Evolutionary conservation across 202 grass and related monocot genomes (phyloP), one percentile per base, ranked within the genome.

Genomic region (Carex sylvatica): DNA sequence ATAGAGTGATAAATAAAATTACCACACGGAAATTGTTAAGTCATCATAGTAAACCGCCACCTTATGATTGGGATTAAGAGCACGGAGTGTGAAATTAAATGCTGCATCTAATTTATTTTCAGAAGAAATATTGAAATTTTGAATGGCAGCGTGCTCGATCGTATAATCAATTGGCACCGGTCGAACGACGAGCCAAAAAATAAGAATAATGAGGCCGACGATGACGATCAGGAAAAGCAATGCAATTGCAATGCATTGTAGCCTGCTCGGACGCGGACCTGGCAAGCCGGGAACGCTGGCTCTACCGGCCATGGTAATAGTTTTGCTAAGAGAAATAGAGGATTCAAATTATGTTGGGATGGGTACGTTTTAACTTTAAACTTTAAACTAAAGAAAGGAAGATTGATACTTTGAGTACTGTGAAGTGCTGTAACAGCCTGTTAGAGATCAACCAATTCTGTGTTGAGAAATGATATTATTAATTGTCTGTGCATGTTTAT

Each of bases 121-220:
- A 9, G 88, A 49, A 14, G 93, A 88, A 85, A 95, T 81, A 85
- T 90, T 95, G 88, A 95, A 89, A 2, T 86, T 84, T 24, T 65
- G 0, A 52, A 83, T 49, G 16, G 84, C 2, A 67, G 90, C 93
- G 42, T 95, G 88, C 79, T 92, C 93, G 8, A 92, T 79, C 53
- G 90, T 88, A 70, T 88, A 18, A 33, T 18, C 61, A 70, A 90
- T 72, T 68, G 81, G 87, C 11, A 77, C 75, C 0, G 92, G 90
- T 20, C 84, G 88, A 30, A 95, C 53, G 40, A 85, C 55, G n/a
- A 95, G 88, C 93, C 93, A 95, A 52, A 90, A 79, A 72, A 95
- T 58, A 20, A 95, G 65, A 78, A 95, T 73, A 78, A 88, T 78
- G 20, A 84, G 70, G 19, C 51, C 11, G 6, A 70, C 47, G 4